Base-by-base conservation (phyloP, 306 rosid genomes). In the Inga leiocalycina region DNA sequence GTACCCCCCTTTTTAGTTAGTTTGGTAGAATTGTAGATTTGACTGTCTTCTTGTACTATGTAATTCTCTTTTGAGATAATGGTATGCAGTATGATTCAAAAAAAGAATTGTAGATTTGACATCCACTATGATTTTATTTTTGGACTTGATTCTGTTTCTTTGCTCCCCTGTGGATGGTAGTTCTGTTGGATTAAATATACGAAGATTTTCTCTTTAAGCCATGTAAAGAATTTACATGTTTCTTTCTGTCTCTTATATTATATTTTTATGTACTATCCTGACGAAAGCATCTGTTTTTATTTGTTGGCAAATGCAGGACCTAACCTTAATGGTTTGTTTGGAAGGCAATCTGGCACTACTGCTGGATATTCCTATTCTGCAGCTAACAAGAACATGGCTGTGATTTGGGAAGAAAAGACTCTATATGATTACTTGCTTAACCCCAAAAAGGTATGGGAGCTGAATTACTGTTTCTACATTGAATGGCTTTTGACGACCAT, bases 311-410 rank as follows among this genome's bases (percentile, higher is more conserved):
- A 12, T 30, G 17, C 39, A 72, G 59, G 93, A 22, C 93, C 93
- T 45, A 90, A 90, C 81, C 83, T 90, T 54, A 88, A 90, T 77
- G 93, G 91, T 11, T 82, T 90, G 79, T 85, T 90, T 9, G 93
- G 91, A 70, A 85, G 91, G 90, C 93, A 90, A 85, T 90, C 93
- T 45, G 93, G 93, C 49, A 90, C 93, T 3, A 88, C 89, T 17
- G 32, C 91, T n/a, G 91, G 93, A 35, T 90, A 90, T 81, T 90
- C 93, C 1, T 90, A 90, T 66, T 90, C 91, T 3, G 24, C 91
- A 46, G 91, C 93, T 68, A 90, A 90, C 91, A 90, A 90, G 85
- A 90, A 87, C 85, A 90, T 83, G 93, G 93, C 90, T 61, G 93
- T 90, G 82, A 75, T 2, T 19, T 90, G 91, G 93, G 93, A 88